Evolutionary conservation across 768 basidiomycete species (phyloP), one percentile per base, ranked within the genome.

Genomic region (Myochromella boudieri): DNA sequence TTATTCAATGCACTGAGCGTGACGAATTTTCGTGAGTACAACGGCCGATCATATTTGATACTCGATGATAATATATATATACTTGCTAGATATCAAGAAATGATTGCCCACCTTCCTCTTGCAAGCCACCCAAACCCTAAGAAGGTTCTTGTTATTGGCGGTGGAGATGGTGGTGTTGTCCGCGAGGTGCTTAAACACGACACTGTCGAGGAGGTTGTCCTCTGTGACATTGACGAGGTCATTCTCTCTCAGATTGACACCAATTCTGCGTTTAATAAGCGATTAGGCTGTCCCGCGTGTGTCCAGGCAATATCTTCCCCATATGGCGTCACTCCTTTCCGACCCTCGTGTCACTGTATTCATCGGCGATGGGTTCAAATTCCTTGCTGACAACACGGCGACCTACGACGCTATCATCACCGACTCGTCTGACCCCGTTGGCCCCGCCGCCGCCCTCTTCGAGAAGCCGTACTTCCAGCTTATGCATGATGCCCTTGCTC

Each of bases 371-470:
- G 95, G 95, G 36, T 97, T 97, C 84, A 90, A 93, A 66, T 98
- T 95, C 77, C 83, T 99, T 38, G 83, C 84, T 10, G 87, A 92
- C 41, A 87, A 95, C 69, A 80, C 86, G 57, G 73, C 82, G 39
- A 83, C 83, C 41, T 97, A 95, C 82, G 95, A 99, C 63, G 91
- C 90, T 50, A 98, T 99, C 74, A 90, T 99, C 71, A 99, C 95
- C 52, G 95, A 99, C 67, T 97, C 95, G 15, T 97, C 94, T 17
- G 95, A 98, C 68, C 95, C 95, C 29, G 92, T 97, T 45, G 95
- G 95, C 33, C 95, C 95, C 33, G 95, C 95, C 36, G 87, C 84
- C 36, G 80, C 88, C 18, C 87, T 98, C 54, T 98, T 99, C 80
- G 81, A 98, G 70, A 89, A 94, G 66, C 90, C 94, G 1, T 99